Conservation (phyloP, 208 protist species). For the Acanthamoeba polyphaga region DNA sequence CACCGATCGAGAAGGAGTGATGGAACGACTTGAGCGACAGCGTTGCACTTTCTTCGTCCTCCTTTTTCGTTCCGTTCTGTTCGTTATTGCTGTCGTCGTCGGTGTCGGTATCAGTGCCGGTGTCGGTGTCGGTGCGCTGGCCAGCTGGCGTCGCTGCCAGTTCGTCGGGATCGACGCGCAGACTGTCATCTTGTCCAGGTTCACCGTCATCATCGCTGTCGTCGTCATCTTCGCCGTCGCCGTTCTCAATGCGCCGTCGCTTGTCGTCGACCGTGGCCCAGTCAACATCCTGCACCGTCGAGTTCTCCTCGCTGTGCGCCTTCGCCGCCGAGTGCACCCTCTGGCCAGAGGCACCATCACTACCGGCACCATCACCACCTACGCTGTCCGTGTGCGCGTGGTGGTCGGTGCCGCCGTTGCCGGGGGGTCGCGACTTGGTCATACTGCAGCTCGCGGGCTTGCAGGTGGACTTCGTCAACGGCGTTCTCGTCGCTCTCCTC, state of each 20-base stretch:
- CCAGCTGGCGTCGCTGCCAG: not conserved
- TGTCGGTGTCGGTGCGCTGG: not conserved
- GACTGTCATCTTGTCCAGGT: too few relatives aligned
- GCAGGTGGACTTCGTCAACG: not conserved
- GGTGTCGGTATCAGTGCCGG: not conserved
- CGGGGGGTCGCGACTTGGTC: not conserved
- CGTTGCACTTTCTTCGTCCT: not conserved
- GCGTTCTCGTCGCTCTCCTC: constrained; percentile 19
- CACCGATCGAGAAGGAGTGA: constrained; percentile 32
- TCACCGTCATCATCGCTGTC: not conserved
- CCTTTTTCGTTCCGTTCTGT: not conserved
- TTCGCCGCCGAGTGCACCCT: not conserved
- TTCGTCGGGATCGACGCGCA: too few relatives aligned
- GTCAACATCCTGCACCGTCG: not conserved
- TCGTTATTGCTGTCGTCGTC: not conserved
- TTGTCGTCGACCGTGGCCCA: not conserved
- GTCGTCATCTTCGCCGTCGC: not conserved
- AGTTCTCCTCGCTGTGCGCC: not conserved
- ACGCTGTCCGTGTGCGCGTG: not conserved
- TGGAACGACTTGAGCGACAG: constrained; percentile 40
- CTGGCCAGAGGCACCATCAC: not conserved
- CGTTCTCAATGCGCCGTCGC: not conserved
- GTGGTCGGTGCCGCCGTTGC: not conserved
- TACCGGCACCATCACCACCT: not conserved
- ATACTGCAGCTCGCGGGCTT: not conserved